Conservation (phyloP, 2,329 filamentous ascomycete genomes). For the Neoarthrinium moseri region DNA sequence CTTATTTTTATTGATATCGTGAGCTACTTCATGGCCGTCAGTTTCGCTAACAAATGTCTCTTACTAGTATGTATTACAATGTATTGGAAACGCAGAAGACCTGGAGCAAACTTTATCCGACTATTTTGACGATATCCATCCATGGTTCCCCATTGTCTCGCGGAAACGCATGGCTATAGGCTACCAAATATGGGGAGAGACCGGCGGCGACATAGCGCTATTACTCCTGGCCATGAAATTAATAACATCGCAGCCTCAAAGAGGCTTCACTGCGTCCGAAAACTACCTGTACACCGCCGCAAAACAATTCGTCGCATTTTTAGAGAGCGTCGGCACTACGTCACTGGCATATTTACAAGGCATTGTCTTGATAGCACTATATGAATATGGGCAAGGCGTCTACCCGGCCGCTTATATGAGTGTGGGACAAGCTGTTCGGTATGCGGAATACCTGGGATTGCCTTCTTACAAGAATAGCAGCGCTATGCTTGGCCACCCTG, state of each 20-base stretch:
- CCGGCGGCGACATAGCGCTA: conserved; percentile 43
- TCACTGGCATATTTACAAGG: conserved; percentile 44
- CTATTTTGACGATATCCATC: conserved; percentile 44
- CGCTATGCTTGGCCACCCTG: conserved; percentile 33
- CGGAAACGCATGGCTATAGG: conserved; percentile 42
- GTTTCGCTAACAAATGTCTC: background rate
- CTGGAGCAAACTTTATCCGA: conserved; percentile 35
- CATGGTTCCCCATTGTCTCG: conserved; percentile 47
- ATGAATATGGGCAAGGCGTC: conserved; percentile 47
- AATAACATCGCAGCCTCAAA: conserved; percentile 32
- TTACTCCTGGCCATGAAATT: conserved; percentile 50
- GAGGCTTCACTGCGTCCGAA: conserved; percentile 32
- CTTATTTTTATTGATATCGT: background rate
- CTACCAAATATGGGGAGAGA: conserved; percentile 39
- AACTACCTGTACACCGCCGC: conserved; percentile 39
- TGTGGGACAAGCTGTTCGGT: conserved; percentile 41
- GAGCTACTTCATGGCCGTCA: no score
- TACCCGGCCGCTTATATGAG: conserved; percentile 51
- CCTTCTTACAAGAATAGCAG: conserved; percentile 32
- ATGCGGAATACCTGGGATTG: conserved; percentile 44
- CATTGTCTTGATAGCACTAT: conserved; percentile 42
- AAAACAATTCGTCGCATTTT: conserved; percentile 38
- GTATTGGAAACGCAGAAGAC: conserved; percentile 34
- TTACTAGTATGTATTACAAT: conserved; percentile 34
- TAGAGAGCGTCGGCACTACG: conserved; percentile 40